Percentiles rank a stretch among this genome's conserved stretches.
phyloP scores from a whole-genome alignment of 495 filamentous ascomycete genomes.

The Schizothecium vesticola region DNA sequence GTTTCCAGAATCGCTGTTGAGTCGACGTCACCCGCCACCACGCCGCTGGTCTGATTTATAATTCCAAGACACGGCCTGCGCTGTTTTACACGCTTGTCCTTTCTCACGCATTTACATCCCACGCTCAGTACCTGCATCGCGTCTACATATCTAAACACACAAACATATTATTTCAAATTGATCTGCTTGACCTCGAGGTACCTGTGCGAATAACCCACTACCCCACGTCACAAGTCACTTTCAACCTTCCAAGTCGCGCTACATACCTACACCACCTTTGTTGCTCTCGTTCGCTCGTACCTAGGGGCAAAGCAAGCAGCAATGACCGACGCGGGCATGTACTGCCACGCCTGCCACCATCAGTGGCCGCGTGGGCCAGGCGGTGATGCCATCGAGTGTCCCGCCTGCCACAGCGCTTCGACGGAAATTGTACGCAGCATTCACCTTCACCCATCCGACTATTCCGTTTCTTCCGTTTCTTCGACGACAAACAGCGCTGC shows the following conservation, averaged over 20 bases:
- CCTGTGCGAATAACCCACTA: background rate
- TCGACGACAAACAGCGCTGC: background rate
- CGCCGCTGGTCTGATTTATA: background rate
- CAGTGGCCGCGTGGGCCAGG: slow-evolving; percentile 17
- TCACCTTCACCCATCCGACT: background rate
- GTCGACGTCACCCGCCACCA: background rate
- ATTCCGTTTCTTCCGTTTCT: background rate
- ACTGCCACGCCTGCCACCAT: slow-evolving; percentile 26
- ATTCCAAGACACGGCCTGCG: background rate
- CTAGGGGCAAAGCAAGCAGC: background rate
- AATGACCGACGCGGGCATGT: slow-evolving; percentile 16
- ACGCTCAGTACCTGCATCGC: background rate
- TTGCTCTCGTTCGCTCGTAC: background rate
- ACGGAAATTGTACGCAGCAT: slow-evolving; percentile 24
- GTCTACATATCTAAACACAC: background rate
- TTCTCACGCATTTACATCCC: background rate
- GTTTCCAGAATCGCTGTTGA: background rate
- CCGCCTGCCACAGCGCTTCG: slow-evolving; percentile 17
- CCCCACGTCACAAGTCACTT: background rate
- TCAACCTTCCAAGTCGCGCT: background rate
- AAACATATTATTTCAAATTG: background rate
- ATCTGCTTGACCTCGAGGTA: background rate
- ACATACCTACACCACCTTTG: background rate
- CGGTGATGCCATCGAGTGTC: slow-evolving; percentile 20
- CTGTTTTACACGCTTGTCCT: background rate